These are phyloP conservation scores for Fusarium nisikadoi DNA, from an alignment of 2,329 filamentous ascomycete genomes.

Conservation along the genomic window DNA sequence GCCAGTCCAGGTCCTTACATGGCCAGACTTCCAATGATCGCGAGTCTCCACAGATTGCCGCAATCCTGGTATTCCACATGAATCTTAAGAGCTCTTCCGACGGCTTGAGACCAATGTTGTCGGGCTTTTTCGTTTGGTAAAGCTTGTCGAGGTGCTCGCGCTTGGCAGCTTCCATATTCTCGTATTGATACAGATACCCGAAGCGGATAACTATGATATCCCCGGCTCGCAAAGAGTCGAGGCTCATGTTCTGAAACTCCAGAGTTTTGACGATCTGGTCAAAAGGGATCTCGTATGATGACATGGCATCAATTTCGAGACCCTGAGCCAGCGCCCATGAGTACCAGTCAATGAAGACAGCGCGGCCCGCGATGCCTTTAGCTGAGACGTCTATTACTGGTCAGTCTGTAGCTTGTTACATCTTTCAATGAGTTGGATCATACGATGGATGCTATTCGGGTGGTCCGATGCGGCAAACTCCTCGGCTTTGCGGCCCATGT, in stretches of 20 bases:
- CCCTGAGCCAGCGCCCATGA: conserved; percentile 20
- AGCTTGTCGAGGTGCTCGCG: conserved; percentile 23
- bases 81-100: conserved; percentile 50
- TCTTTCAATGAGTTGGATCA: fast-evolving
- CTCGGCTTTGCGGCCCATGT: conserved; percentile 38
- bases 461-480: conserved; percentile 29
- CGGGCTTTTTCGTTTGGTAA: conserved; percentile 21
- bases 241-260: conserved; percentile 13
- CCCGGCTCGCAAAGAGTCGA: conserved; percentile 4
- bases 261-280: conserved; percentile 21
- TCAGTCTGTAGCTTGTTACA: fast-evolving
- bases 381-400: conserved; percentile 4
- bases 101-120: conserved; percentile 52
- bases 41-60: conserved; percentile 54
- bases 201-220: conserved; percentile 36
- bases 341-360: conserved; percentile 36
- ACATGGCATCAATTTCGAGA: conserved; percentile 26
- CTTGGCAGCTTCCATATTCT: conserved; percentile 22
- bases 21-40: conserved; percentile 55
- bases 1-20: conserved; percentile 33
- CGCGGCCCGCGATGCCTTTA: conserved; percentile 28
- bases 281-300: conserved; percentile 32
- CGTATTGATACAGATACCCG: conserved; percentile 38
- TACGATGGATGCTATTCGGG: conserved; percentile 42
- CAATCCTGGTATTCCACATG: conserved; percentile 56